Evolutionary conservation across 108 stramenopile species (phyloP).

Genomic region (Pseudonitzschia delicatissima): DNA sequence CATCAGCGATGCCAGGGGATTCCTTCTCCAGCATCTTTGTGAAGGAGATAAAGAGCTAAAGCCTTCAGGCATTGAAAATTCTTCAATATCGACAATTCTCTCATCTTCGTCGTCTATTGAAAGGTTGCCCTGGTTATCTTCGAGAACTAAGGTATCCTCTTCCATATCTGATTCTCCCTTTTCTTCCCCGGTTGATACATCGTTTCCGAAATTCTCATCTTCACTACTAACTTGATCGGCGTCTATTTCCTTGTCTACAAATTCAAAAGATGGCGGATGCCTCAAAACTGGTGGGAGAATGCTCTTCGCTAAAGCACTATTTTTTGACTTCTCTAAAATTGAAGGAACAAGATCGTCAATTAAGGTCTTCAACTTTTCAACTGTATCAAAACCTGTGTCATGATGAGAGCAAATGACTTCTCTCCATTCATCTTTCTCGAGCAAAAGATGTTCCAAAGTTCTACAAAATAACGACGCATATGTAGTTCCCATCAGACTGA

Average conservation of each 20-base stretch:
- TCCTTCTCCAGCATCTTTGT: conserved; percentile 17
- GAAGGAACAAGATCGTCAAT: conserved; percentile 43
- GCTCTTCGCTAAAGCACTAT: conserved; percentile 43
- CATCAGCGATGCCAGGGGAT: conserved; percentile 63
- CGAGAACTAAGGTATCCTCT: background rate
- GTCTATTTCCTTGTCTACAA: conserved; percentile 16
- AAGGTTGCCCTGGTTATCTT: conserved; percentile 19
- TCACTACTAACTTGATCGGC: conserved; percentile 1
- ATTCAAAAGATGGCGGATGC: conserved; percentile 24
- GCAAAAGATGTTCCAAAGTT: conserved; percentile 68
- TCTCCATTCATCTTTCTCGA: conserved; percentile 65
- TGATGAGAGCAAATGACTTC: conserved; percentile 37
- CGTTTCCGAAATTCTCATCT: background rate
- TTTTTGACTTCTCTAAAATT: conserved; percentile 38
- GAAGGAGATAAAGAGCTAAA: background rate
- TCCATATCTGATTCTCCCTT: conserved; percentile 23
- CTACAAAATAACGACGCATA: conserved; percentile 71
- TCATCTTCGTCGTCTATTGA: conserved; percentile 6
- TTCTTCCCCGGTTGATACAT: conserved; percentile 3
- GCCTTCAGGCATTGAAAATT: conserved; percentile 28
- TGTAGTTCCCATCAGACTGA: conserved; percentile 81
- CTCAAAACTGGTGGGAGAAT: conserved; percentile 66
- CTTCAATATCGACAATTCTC: conserved; percentile 23
- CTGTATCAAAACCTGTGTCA: conserved; percentile 19
- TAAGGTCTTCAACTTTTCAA: conserved; percentile 42